Evolutionary conservation across 208 protist genomes (phyloP), one percentile per base, ranked within the genome.

Genomic region (Kentomonas sorsogonicus): DNA sequence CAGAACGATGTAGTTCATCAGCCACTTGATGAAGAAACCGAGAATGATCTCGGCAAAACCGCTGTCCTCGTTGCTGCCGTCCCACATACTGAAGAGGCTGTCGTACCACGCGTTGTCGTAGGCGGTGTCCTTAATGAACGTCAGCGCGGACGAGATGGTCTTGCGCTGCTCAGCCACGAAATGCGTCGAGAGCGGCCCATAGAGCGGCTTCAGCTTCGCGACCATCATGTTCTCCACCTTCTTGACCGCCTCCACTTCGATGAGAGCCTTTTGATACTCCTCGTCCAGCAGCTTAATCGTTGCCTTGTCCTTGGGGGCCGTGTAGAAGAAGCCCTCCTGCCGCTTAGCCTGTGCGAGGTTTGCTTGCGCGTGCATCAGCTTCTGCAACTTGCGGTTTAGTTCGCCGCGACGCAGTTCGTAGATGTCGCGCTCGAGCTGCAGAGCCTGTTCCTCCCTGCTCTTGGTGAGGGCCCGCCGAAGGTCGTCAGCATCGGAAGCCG

Each of bases 101-200:
- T 60, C 73, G 53, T 87, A 95, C 77, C 78, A 92, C 26, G 86
- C 89, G 38, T 92, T 84, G 58, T 93, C 72, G 66, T 92, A 95
- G 64, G 72, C 84, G 5, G 74, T 64, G 11, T 77, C 40, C 70
- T 92, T 70, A 29, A 93, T 75, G 15, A 63, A 60, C 23, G 53
- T 60, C 40, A 95, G 74, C 23, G 82, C 73, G 20, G 60, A 31
- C 0, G 69, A 52, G 43, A 95, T 92, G 38, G 66, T 61, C 15
- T 72, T 36, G 26, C 74, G 69, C 76, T 93, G 84, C 57, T 95
- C 89, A 48, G 87, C 65, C 4, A 63, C 74, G 60, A 95, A 93
- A 30, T 84, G 79, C 0, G 68, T 55, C 9, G 83, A 92, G 1
- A 90, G 53, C 31, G 93, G 69, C 25, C 89, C 89, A 53, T 95